Conservation (phyloP, 306 rosid species). For the Cajanus cajan region DNA sequence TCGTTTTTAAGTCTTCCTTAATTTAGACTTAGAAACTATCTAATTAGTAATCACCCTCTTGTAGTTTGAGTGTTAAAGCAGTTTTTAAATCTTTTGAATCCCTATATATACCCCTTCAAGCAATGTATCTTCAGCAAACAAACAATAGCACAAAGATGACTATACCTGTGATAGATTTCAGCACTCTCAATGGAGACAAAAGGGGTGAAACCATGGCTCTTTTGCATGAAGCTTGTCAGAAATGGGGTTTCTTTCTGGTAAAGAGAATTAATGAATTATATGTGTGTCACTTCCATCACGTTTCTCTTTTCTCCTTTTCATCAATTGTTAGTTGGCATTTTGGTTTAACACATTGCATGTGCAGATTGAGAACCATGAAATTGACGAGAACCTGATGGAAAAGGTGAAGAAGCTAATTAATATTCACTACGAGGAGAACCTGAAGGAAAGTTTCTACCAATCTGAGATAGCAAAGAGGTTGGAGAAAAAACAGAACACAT, state of each 20-base stretch:
- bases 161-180: constrained; percentile 73
- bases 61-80: constrained; percentile 21
- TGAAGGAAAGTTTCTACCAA: constrained; percentile 64
- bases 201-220: constrained; percentile 58
- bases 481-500: constrained; percentile 31
- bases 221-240: constrained; percentile 72
- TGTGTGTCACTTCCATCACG: neutral
- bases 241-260: constrained; percentile 80
- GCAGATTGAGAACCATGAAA: constrained; percentile 80
- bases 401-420: constrained; percentile 68
- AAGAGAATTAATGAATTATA: constrained; percentile 3
- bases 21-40: neutral
- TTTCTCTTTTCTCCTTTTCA: neutral
- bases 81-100: neutral
- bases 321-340: neutral
- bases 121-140: constrained; percentile 37
- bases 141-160: constrained; percentile 37
- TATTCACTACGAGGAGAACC: constrained; percentile 61
- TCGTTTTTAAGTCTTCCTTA: constrained; percentile 16
- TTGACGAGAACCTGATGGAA: constrained; percentile 64
- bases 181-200: constrained; percentile 56
- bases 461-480: constrained; percentile 60
- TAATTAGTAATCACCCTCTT: constrained; percentile 12
- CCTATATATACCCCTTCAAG: constrained; percentile 51
- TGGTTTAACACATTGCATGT: constrained; percentile 1